Evolutionary conservation across 2,329 filamentous ascomycete genomes (phyloP).

Genomic region (Fonsecaea pugnacius): DNA sequence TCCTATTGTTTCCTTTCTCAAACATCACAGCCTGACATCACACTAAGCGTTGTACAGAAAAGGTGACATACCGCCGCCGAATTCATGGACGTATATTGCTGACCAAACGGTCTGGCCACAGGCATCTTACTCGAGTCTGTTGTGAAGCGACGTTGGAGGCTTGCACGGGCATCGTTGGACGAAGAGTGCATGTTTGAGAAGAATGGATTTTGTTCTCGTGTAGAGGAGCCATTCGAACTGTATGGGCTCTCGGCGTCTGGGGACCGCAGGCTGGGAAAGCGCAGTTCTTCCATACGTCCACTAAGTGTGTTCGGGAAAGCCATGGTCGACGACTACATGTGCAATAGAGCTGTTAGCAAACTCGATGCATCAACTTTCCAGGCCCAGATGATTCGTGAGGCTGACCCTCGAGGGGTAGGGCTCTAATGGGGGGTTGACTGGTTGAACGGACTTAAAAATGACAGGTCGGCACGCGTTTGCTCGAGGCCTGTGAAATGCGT

Average conservation of each 20-base stretch:
- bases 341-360: conserved; percentile 17
- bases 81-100: conserved; percentile 39
- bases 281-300: conserved; percentile 76
- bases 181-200: conserved; percentile 61
- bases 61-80: conserved; percentile 37
- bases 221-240: conserved; percentile 73
- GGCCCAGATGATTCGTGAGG: neutral
- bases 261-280: conserved; percentile 76
- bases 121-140: conserved; percentile 85
- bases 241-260: conserved; percentile 76
- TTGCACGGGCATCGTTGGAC: conserved; percentile 70
- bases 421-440: neutral
- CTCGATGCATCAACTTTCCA: neutral
- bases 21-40: conserved; percentile 21
- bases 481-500: conserved; percentile 2
- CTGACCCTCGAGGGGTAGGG: neutral
- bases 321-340: conserved; percentile 54
- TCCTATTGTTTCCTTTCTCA: conserved; percentile 21
- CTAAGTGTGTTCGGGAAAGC: conserved; percentile 66
- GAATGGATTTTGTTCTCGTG: conserved; percentile 68
- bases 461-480: conserved; percentile 19
- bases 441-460: conserved; percentile 2
- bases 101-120: conserved; percentile 45
- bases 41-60: conserved; percentile 21
- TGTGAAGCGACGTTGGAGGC: conserved; percentile 88